phyloP scores from a whole-genome alignment of 805 yeast species.

The Ogataea ganodermae region DNA sequence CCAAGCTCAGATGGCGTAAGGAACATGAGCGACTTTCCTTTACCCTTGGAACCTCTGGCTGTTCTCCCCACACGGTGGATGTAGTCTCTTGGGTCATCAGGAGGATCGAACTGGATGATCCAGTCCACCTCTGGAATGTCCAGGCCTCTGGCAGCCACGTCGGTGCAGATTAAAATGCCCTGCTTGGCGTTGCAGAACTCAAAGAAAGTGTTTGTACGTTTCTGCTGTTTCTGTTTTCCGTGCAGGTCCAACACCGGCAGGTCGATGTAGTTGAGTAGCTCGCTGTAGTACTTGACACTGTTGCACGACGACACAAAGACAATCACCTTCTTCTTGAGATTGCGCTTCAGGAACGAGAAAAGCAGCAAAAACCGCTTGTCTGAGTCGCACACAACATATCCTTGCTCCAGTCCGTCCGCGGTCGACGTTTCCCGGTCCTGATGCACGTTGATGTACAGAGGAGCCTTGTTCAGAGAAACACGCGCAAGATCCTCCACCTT shows the following conservation, averaged over 20 bases:
- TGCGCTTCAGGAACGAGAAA: constrained; percentile 91
- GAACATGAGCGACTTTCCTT: constrained; percentile 94
- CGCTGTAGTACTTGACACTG: constrained; percentile 95
- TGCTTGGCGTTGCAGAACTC: constrained; percentile 97
- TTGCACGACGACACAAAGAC: constrained; percentile 96
- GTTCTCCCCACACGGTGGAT: constrained; percentile 99
- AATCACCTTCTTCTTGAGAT: constrained; percentile 87
- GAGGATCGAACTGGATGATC: constrained; percentile 99
- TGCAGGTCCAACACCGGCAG: constrained; percentile 95
- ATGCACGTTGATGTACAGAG: constrained; percentile 90
- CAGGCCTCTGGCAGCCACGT: constrained; percentile 98
- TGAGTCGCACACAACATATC: constrained; percentile 95
- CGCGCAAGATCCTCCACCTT: constrained; percentile 98
- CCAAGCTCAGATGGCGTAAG: constrained; percentile 93
- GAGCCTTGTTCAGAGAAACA: constrained; percentile 92
- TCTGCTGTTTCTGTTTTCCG: constrained; percentile 98
- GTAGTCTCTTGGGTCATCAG: constrained; percentile 99
- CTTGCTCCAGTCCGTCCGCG: constrained; percentile 97
- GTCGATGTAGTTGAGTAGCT: constrained; percentile 91
- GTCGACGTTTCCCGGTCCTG: constrained; percentile 82
- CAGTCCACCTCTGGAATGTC: constrained; percentile 99
- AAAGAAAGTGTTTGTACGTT: constrained; percentile 96
- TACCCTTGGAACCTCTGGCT: constrained; percentile 87
- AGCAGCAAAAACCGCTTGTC: constrained; percentile 89
- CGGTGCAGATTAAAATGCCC: constrained; percentile 93